Evolutionary conservation across 352 stramenopile species (phyloP).

Genomic region (Globisporangium solare): DNA sequence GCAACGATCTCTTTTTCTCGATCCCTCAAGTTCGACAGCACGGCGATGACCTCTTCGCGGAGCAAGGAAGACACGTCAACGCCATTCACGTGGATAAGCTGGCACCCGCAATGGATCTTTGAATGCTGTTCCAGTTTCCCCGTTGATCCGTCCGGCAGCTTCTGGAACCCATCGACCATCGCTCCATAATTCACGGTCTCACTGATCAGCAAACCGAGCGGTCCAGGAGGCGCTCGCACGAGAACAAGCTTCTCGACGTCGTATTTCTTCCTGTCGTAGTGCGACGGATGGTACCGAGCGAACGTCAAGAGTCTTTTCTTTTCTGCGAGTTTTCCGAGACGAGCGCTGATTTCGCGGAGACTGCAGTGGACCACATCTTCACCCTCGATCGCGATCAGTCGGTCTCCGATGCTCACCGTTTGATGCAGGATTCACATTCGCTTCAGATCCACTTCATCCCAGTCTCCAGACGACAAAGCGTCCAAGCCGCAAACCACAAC

Average conservation of each 20-base stretch:
- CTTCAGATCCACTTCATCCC: slow-evolving; percentile 27
- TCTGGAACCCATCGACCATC: slow-evolving; percentile 47
- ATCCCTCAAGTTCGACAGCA: slow-evolving; percentile 32
- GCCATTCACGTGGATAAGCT: slow-evolving; percentile 54
- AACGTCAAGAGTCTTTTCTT: slow-evolving; percentile 44
- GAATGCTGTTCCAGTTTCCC: slow-evolving; percentile 30
- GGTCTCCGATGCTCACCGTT: slow-evolving; percentile 37
- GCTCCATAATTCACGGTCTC: slow-evolving; percentile 34
- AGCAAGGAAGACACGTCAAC: slow-evolving; percentile 31
- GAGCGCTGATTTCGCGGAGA: slow-evolving; percentile 36
- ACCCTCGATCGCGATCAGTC: slow-evolving; percentile 45
- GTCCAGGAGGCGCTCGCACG: slow-evolving; percentile 31
- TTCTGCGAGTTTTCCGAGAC: slow-evolving; percentile 34
- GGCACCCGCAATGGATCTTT: slow-evolving; percentile 44
- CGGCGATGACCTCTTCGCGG: slow-evolving; percentile 31
- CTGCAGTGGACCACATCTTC: slow-evolving; percentile 39
- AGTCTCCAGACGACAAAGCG: slow-evolving; percentile 14
- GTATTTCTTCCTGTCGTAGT: slow-evolving; percentile 23
- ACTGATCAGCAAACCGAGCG: slow-evolving; percentile 43
- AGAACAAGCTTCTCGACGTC: slow-evolving; percentile 56
- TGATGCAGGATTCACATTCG: slow-evolving; percentile 28
- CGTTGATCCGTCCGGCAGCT: slow-evolving; percentile 27
- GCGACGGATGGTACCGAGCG: slow-evolving; percentile 34
- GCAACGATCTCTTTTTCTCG: slow-evolving; percentile 53
- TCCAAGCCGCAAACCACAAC: slow-evolving; percentile 45